These are phyloP conservation scores for Clitoria ternatea DNA, from an alignment of 306 rosid genomes.

Conservation along the genomic window DNA sequence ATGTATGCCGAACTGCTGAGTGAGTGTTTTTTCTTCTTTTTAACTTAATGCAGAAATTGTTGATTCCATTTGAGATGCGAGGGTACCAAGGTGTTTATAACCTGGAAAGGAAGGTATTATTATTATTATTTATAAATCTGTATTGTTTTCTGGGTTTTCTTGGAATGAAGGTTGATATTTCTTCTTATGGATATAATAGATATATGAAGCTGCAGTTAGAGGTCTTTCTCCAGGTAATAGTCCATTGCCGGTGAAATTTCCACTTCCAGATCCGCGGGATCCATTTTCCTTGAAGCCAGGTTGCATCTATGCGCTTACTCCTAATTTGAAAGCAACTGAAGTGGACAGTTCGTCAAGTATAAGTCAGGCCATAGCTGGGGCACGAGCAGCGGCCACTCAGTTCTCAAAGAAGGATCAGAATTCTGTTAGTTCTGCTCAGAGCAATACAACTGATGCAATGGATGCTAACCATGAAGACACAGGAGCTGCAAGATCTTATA, in stretches of 20 bases:
- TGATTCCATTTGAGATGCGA: constrained; percentile 97
- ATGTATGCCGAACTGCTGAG: constrained; percentile 11
- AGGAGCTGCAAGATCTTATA: constrained; percentile 26
- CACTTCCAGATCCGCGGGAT: constrained; percentile 72
- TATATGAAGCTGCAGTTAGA: constrained; percentile 76
- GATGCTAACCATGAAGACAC: constrained; percentile 20
- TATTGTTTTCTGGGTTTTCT: constrained; percentile 4
- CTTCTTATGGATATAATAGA: constrained; percentile 40
- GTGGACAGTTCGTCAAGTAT: constrained; percentile 57
- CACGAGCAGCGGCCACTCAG: constrained; percentile 82
- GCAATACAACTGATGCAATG: not conserved
- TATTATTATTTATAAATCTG: not conserved
- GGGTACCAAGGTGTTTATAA: constrained; percentile 91
- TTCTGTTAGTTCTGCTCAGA: constrained; percentile 21
- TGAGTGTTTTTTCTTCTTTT: not conserved
- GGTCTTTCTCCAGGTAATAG: constrained; percentile 58
- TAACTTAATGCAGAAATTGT: constrained; percentile 51
- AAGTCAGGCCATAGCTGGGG: constrained; percentile 76
- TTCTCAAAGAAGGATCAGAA: constrained; percentile 56
- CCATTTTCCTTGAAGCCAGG: constrained; percentile 76
- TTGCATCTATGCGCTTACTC: constrained; percentile 32
- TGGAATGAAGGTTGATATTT: constrained; percentile 10
- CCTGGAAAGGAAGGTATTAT: constrained; percentile 78
- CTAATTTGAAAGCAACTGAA: constrained; percentile 43
- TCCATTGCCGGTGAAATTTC: constrained; percentile 71